Percentiles rank a stretch among this genome's conserved stretches.
phyloP scores from a whole-genome alignment of 2,329 filamentous ascomycete species.

The Aspergillus spinulosporus region DNA sequence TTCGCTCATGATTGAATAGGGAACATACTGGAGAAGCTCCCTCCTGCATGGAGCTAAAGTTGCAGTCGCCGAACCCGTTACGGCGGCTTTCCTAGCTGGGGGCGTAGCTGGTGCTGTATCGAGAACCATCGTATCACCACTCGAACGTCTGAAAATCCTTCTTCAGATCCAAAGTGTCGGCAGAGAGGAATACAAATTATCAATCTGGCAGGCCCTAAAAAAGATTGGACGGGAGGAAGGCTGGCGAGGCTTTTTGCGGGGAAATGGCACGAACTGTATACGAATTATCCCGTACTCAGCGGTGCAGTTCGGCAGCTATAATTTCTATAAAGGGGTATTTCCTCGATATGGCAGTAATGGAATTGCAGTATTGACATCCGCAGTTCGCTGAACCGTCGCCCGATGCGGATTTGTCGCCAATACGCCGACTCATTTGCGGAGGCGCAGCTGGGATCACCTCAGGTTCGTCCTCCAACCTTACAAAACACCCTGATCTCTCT shows the following conservation, averaged over 20 bases:
- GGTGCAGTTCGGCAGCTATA: slow-evolving; percentile 97
- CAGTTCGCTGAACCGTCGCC: slow-evolving; percentile 75
- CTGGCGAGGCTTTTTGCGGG: slow-evolving; percentile 95
- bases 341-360: not conserved
- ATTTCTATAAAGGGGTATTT: slow-evolving; percentile 88
- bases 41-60: slow-evolving; percentile 29
- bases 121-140: slow-evolving; percentile 90
- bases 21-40: slow-evolving; percentile 19
- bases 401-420: slow-evolving; percentile 69
- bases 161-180: slow-evolving; percentile 92
- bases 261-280: slow-evolving; percentile 97
- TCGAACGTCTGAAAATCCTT: slow-evolving; percentile 96
- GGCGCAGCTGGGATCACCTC: slow-evolving; percentile 83
- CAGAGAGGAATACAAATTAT: slow-evolving; percentile 89
- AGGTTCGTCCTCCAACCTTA: not conserved
- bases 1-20: slow-evolving; percentile 20
- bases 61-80: slow-evolving; percentile 74
- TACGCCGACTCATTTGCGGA: slow-evolving; percentile 82
- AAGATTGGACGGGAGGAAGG: slow-evolving; percentile 99
- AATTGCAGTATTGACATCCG: slow-evolving; percentile 17
- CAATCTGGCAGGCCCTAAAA: slow-evolving; percentile 80
- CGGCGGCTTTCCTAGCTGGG: slow-evolving; percentile 90
- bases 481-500: not conserved
- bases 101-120: slow-evolving; percentile 96
- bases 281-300: slow-evolving; percentile 97